A percentile compares a stretch with the other conserved stretches of the same genome.
These are phyloP conservation scores for Agrostemma githago DNA, from an alignment of 148 eudicot species.

Conservation along the genomic window DNA sequence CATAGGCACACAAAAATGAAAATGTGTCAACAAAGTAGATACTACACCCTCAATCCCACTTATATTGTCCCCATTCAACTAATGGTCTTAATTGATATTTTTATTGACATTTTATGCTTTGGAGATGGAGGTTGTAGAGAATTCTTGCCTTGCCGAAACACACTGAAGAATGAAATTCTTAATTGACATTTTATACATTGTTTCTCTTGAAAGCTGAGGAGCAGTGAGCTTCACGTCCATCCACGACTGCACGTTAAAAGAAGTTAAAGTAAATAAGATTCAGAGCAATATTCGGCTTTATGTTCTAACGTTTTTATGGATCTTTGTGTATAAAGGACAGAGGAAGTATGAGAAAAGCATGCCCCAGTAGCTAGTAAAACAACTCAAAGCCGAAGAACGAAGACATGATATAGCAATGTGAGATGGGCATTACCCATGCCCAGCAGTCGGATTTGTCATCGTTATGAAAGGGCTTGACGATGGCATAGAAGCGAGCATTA, in stretches of 20 bases:
- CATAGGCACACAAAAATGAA: background rate
- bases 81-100: too few relatives aligned
- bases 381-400: too few relatives aligned
- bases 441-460: constrained; percentile 55
- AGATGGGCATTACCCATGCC: constrained; percentile 62
- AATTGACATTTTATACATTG: constrained; percentile 68
- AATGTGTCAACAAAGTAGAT: background rate
- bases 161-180: constrained; percentile 57
- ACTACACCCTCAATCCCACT: background rate
- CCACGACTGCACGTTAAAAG: constrained; percentile 57
- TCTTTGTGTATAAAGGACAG: too few relatives aligned
- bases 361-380: too few relatives aligned
- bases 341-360: too few relatives aligned
- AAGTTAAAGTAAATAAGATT: constrained; percentile 3
- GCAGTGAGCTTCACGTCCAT: constrained; percentile 85
- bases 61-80: background rate
- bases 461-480: constrained; percentile 65
- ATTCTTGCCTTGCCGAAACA: constrained; percentile 70
- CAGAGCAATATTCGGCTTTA: background rate
- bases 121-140: constrained; percentile 8
- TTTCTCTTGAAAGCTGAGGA: constrained; percentile 94
- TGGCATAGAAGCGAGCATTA: constrained; percentile 84
- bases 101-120: background rate
- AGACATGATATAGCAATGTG: too few relatives aligned
- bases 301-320: background rate